phyloP scores from a whole-genome alignment of 2,329 filamentous ascomycete species.

The Pezicula radicicola region DNA sequence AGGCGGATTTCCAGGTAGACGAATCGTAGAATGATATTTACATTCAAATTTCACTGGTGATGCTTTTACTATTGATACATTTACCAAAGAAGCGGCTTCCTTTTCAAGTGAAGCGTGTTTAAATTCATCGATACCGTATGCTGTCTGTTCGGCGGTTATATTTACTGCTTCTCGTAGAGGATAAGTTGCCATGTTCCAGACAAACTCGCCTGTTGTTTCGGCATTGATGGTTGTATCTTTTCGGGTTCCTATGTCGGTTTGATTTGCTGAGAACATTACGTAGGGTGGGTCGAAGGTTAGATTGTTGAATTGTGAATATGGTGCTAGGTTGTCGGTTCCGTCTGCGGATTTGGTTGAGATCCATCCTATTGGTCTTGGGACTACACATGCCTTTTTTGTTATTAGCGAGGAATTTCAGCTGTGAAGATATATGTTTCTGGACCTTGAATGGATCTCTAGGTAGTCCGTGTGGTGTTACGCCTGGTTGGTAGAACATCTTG shows the following conservation, averaged over 20 bases:
- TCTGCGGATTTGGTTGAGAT: conserved; percentile 50
- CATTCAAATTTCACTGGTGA: conserved; percentile 60
- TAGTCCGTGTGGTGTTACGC: conserved; percentile 47
- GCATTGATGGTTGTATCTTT: conserved; percentile 58
- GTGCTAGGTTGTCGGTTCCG: conserved; percentile 52
- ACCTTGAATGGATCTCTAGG: conserved; percentile 55
- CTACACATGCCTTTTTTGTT: conserved; percentile 45
- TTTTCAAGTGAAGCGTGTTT: conserved; percentile 45
- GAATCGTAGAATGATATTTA: conserved; percentile 49
- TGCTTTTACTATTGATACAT: conserved; percentile 49
- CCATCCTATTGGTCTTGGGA: conserved; percentile 62
- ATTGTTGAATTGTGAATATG: conserved; percentile 60
- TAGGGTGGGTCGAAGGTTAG: conserved; percentile 61
- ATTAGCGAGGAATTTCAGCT: neutral
- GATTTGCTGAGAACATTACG: conserved; percentile 60
- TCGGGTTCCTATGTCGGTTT: conserved; percentile 39
- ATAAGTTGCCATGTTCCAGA: conserved; percentile 58
- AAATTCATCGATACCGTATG: conserved; percentile 52
- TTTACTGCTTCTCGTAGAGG: conserved; percentile 54
- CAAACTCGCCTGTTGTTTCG: conserved; percentile 52
- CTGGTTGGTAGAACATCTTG: conserved; percentile 50
- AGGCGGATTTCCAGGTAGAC: conserved; percentile 52
- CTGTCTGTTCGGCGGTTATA: conserved; percentile 46
- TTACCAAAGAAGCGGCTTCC: conserved; percentile 34
- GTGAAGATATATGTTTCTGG: no score